Evolutionary conservation across 768 basidiomycete species (phyloP).

Genomic region (Pleurotus ostreatus): DNA sequence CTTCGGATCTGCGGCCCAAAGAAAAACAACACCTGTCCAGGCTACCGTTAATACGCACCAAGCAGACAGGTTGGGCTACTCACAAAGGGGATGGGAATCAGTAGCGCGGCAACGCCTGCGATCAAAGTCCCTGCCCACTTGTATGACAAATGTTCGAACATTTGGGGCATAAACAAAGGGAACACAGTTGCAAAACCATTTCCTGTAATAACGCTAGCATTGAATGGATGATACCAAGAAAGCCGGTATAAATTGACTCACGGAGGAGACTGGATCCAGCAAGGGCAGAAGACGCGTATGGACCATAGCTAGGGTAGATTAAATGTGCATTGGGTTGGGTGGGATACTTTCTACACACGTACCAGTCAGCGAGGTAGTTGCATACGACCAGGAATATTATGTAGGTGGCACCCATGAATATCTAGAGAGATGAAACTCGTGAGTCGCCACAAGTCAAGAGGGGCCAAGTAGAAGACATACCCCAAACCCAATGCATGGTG

Average conservation of each 20-base stretch:
- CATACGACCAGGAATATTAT: constrained; percentile 56
- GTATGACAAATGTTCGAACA: constrained; percentile 48
- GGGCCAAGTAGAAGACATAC: constrained; percentile 17
- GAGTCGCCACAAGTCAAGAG: too few species aligned
- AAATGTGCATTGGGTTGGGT: neutral
- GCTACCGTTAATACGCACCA: neutral
- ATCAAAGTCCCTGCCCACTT: constrained; percentile 54
- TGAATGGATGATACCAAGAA: neutral
- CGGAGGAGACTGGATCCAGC: constrained; percentile 59
- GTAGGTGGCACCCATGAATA: constrained; percentile 42
- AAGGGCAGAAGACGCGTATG: constrained; percentile 59
- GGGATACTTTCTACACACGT: constrained; percentile 12
- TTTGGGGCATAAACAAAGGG: constrained; percentile 53
- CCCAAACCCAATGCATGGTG: constrained; percentile 47
- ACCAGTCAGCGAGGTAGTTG: constrained; percentile 59
- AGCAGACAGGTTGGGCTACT: constrained; percentile 11
- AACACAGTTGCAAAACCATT: constrained; percentile 44
- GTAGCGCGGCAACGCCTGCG: constrained; percentile 39
- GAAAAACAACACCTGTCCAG: constrained; percentile 22
- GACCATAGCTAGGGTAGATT: constrained; percentile 29
- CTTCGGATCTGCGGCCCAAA: constrained; percentile 24
- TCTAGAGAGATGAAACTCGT: constrained; percentile 18
- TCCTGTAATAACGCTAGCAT: constrained; percentile 21
- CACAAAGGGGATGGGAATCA: constrained; percentile 51
- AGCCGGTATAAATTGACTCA: constrained; percentile 20